Evolutionary conservation across 257 asterid species (phyloP), one percentile per base, ranked within the genome.

Genomic region (Forsythia viridissima): DNA sequence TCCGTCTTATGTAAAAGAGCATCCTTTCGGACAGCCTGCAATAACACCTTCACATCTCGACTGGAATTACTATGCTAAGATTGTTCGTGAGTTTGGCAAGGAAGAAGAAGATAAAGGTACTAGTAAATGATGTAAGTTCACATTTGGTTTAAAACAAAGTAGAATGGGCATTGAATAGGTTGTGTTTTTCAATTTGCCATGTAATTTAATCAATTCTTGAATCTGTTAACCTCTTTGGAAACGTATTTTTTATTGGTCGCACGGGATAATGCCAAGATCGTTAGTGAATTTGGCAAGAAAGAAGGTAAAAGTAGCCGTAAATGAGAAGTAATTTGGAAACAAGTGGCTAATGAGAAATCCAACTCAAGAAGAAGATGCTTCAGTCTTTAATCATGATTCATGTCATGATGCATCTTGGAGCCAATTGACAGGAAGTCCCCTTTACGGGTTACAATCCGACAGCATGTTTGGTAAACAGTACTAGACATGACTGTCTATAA

Each of bases 1-100:
- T 41, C 89, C 84, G 0, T 72, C 87, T 0, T 88, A 89, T 11
- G 91, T 91, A 46, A 83, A 91, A 37, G 86, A 82, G 61, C 88
- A 85, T 79, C 57, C 80, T 2, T 16, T 86, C 0, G 93, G 96
- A 36, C 91, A 89, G 74, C 84, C 89, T n/a, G 87, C 87, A 3
- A 89, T 88, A 18, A 74, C 91, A 0, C 30, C 80, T 0, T 36
- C 74, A 0, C 92, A 91, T 68, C 84, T 87, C 0, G 40, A 85
- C 52, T 91, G 97, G 94, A n/a, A 52, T 12, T 88, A 71, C 51
- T 90, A 91, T 61, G 40, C 30, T 0, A 71, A 34, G 75, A 41
- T 89, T 41, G 80, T 87, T 48, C 48, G 77, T 8, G 43, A 11
- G 1, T 76, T 61, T 39, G 72, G 66, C 15, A 77, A 81, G 73